Percentiles rank a stretch among this genome's conserved stretches.
Conservation (phyloP, 495 filamentous ascomycete species). For the Penicillium silybi region DNA sequence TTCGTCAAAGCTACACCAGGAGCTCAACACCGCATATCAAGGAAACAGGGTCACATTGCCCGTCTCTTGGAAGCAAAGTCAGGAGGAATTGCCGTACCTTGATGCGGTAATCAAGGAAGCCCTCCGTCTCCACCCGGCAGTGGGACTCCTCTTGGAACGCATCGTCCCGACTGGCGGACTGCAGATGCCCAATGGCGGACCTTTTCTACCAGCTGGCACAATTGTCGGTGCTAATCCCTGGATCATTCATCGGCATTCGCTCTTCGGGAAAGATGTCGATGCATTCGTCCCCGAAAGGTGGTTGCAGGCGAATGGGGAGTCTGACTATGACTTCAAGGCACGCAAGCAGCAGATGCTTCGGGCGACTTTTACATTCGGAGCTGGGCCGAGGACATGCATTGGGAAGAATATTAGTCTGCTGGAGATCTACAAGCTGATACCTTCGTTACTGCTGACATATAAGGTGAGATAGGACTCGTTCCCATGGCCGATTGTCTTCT, state of each 20-base stretch:
- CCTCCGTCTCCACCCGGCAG: slow-evolving; percentile 61
- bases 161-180: slow-evolving; percentile 34
- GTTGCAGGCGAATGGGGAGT: slow-evolving; percentile 36
- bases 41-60: slow-evolving; percentile 28
- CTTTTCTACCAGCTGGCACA: slow-evolving; percentile 56
- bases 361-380: slow-evolving; percentile 50
- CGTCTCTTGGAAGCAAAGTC: slow-evolving; percentile 33
- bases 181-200: slow-evolving; percentile 41
- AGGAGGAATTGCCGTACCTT: slow-evolving; percentile 53
- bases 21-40: slow-evolving; percentile 41
- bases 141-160: slow-evolving; percentile 52
- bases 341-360: slow-evolving; percentile 20
- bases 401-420: slow-evolving; percentile 71
- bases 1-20: slow-evolving; percentile 19
- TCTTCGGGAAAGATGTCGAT: slow-evolving; percentile 15
- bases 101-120: slow-evolving; percentile 65
- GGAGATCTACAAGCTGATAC: slow-evolving; percentile 79
- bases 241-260: slow-evolving; percentile 15
- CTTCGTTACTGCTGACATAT: slow-evolving; percentile 62
- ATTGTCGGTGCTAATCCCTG: slow-evolving; percentile 52
- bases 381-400: slow-evolving; percentile 60
- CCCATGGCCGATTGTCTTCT: background rate
- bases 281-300: slow-evolving; percentile 56
- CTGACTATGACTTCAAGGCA: slow-evolving; percentile 31
- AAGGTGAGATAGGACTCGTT: slow-evolving; percentile 33